phyloP scores from a whole-genome alignment of 2,329 filamentous ascomycete genomes.

The Davidsoniella neocaledoniae region DNA sequence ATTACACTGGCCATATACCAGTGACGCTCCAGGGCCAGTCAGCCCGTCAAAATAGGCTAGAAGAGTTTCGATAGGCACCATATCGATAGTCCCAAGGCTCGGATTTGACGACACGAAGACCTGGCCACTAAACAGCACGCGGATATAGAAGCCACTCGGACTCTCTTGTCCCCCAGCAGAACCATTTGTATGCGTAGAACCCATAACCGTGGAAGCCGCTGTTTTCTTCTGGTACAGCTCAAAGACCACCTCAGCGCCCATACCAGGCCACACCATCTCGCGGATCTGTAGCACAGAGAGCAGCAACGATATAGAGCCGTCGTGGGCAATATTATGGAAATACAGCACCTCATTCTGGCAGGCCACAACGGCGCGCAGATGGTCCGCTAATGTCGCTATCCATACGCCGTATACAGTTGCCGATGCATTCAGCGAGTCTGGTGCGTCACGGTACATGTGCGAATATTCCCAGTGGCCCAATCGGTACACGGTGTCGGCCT shows the following conservation, averaged over 20 bases:
- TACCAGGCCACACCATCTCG: slow-evolving; percentile 69
- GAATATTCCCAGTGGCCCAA: slow-evolving; percentile 69
- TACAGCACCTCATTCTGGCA: slow-evolving; percentile 32
- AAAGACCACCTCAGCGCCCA: slow-evolving; percentile 65
- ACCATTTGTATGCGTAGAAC: background rate
- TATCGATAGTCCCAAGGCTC: slow-evolving; percentile 48
- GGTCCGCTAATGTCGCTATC: slow-evolving; percentile 51
- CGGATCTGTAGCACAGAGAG: slow-evolving; percentile 56
- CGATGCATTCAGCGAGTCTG: slow-evolving; percentile 44
- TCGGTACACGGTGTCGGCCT: slow-evolving; percentile 56
- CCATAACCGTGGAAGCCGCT: slow-evolving; percentile 3
- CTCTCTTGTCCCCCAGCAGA: slow-evolving; percentile 1
- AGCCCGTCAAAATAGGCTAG: slow-evolving; percentile 56
- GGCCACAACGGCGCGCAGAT: slow-evolving; percentile 38
- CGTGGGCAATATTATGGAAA: slow-evolving; percentile 65
- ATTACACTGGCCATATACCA: slow-evolving; percentile 24
- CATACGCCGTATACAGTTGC: slow-evolving; percentile 52
- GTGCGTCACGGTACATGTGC: slow-evolving; percentile 55
- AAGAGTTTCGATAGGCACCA: slow-evolving; percentile 49
- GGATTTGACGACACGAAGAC: slow-evolving; percentile 52
- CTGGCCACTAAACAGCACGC: slow-evolving; percentile 55
- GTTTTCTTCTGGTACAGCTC: slow-evolving; percentile 42
- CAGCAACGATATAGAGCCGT: slow-evolving; percentile 52
- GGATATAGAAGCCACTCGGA: slow-evolving; percentile 30
- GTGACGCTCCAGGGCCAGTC: slow-evolving; percentile 35